Evolutionary conservation across 345 rosid species (phyloP), one percentile per base, ranked within the genome.

Genomic region (Orychophragmus violaceus): DNA sequence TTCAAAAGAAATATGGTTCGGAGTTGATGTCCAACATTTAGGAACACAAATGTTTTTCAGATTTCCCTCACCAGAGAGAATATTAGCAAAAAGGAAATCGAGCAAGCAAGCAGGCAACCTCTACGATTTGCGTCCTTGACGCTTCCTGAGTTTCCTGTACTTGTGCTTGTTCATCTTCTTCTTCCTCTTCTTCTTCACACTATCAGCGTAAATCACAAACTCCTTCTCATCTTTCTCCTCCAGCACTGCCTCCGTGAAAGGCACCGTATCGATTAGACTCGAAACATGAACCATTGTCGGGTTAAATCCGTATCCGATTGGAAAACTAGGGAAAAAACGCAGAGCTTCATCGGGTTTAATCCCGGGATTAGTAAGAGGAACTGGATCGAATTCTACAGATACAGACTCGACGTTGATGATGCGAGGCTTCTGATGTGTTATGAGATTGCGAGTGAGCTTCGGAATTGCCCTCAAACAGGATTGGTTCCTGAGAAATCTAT

Each of bases 101-200:
- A 17, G 65, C 21, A 17, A 35, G 18, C 6, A 16, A 17, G n/a
- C n/a, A n/a, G n/a, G n/a, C n/a, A 9, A 0, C 19, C 0, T 17
- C 25, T 82, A 80, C 0, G 85, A 53, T 59, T 85, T 85, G 24
- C 85, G 63, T 59, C 95, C 79, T 25, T 81, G 85, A 39, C 75
- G 74, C 82, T 85, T 92, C 82, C 85, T 83, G 53, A 86, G 93
- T 81, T 86, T 89, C 83, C 82, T 83, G 48, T 83, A 86, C 85
- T 86, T 89, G 61, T 89, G 96, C 84, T 92, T 92, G 76, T 92
- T 92, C 96, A 87, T 92, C 89, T 89, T 92, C 85, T 79, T 89
- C 95, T 92, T 89, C 84, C 98, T 81, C 86, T 89, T 92, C 86
- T 92, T 92, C 87, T 92, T 90, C 75, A 85, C 90, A 50, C 92